Percentiles rank a stretch among this genome's conserved stretches.
phyloP scores from a whole-genome alignment of 495 filamentous ascomycete genomes.

The Antarctomyces pellizariae region DNA sequence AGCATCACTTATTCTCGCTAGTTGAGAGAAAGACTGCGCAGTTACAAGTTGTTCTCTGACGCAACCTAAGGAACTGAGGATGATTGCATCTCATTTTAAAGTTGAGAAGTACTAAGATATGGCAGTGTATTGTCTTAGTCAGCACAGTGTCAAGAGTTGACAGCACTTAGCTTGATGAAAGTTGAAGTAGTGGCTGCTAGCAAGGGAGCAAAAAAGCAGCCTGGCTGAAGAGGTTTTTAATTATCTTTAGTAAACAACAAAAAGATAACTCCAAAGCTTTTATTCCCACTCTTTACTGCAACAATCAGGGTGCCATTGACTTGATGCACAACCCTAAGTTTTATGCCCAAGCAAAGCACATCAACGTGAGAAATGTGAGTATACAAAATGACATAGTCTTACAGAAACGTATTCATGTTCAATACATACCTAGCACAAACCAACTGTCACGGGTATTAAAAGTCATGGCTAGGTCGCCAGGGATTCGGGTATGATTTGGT shows the following conservation, averaged over 20 bases:
- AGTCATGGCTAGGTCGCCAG: no score
- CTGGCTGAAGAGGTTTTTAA: background rate
- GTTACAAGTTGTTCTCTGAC: background rate
- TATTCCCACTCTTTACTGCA: constrained; percentile 1
- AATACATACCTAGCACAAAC: background rate
- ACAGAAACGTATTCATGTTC: background rate
- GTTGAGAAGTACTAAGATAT: background rate
- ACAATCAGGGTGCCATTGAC: constrained; percentile 2
- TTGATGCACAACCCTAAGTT: constrained; percentile 1
- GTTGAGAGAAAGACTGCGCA: no score
- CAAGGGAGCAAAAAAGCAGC: background rate
- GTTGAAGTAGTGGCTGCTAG: background rate
- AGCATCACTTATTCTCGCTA: no score
- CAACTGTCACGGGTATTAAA: no score
- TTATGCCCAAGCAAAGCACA: constrained; percentile 2
- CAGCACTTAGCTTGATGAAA: background rate
- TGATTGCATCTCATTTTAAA: background rate
- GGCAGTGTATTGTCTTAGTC: background rate
- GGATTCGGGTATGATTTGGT: no score
- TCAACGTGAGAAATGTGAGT: background rate
- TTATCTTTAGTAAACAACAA: no score
- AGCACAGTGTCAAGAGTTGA: background rate
- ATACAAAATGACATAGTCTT: background rate
- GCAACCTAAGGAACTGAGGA: background rate
- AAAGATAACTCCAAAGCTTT: background rate